phyloP scores from a whole-genome alignment of 2,329 filamentous ascomycete species.

The Aureobasidium sp. region DNA sequence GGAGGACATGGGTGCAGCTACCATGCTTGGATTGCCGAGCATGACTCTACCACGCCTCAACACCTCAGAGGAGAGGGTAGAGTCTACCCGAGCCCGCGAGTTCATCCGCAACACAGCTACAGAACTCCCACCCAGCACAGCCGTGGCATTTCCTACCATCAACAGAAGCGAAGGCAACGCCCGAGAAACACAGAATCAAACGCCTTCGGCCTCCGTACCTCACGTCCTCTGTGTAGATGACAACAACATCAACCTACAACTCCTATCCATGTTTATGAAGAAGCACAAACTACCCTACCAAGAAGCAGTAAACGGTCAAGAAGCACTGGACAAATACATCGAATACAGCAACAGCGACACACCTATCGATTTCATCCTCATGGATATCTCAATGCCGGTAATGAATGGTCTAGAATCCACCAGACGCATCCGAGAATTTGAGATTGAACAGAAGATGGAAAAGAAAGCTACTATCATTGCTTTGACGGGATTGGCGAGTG shows the following conservation, averaged over 20 bases:
- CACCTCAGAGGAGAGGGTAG: not conserved
- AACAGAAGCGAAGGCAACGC: constrained; percentile 10
- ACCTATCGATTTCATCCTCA: constrained; percentile 22
- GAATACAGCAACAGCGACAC: constrained; percentile 19
- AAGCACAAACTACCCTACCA: constrained; percentile 22
- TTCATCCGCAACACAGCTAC: not conserved
- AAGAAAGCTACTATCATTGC: constrained; percentile 28
- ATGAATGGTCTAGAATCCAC: constrained; percentile 28
- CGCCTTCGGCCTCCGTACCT: not conserved
- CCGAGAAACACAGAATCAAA: constrained; percentile 13
- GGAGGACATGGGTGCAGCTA: constrained; percentile 11
- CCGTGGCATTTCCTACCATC: constrained; percentile 13
- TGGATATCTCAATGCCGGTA: constrained; percentile 30
- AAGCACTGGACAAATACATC: constrained; percentile 48
- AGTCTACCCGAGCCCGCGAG: not conserved
- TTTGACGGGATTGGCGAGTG: constrained; percentile 33
- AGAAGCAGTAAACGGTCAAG: constrained; percentile 47
- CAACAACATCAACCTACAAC: constrained; percentile 29
- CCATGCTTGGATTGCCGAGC: constrained; percentile 12
- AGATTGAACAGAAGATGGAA: not conserved
- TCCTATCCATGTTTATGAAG: constrained; percentile 26
- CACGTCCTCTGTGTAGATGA: constrained; percentile 30
- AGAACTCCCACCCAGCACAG: constrained; percentile 3
- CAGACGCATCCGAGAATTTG: constrained; percentile 23
- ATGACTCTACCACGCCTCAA: constrained; percentile 10